Base-by-base conservation (phyloP, 164 flowering plant species). In the Akebia trifoliata region DNA sequence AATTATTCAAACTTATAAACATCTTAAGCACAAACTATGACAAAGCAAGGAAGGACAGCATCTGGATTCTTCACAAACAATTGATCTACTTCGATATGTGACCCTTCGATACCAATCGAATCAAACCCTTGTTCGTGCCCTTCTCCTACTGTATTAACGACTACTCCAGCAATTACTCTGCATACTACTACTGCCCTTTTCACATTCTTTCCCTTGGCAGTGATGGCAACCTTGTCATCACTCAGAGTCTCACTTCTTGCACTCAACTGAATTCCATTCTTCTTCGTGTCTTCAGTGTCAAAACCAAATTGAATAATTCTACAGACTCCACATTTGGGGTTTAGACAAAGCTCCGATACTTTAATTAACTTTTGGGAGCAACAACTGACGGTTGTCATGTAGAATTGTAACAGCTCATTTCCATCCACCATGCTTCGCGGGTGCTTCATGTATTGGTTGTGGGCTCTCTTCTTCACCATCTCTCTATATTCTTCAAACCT, bases 1-100 rank as follows among this genome's bases (percentile, higher is more conserved):
- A n/a, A n/a, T n/a, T n/a, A n/a, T n/a, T n/a, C 2, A 4, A 29
- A 49, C 17, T 26, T 12, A 14, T 49, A 15, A 12, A 10, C 21
- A 10, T 52, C 26, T 61, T 50, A 78, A 54, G 56, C 46, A 54
- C 66, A 75, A 24, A 78, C 70, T 63, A 78, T 58, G 17, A 75
- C 80, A 70, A 80, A 76, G 57, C 83, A 78, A 30, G 80, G 83
- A 43, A 80, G 79, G 12, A 78, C 60, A 52, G 83, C 85, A 63
- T 52, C 35, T 12, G 78, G 72, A 50, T 73, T 74, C 32, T 34
- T 57, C 3, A 72, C 66, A 56, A 66, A 59, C 68, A 76, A 49
- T 39, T 67, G 35, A 21, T 60, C 73, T 24, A 36, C 42, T 38
- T 63, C 62, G 37, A 62, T 57, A 24, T 47, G 15, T 24, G 40